Evolutionary conservation across 805 yeast genomes (phyloP), one percentile per base, ranked within the genome.

Genomic region (Nakazawaea ishiwadae): DNA sequence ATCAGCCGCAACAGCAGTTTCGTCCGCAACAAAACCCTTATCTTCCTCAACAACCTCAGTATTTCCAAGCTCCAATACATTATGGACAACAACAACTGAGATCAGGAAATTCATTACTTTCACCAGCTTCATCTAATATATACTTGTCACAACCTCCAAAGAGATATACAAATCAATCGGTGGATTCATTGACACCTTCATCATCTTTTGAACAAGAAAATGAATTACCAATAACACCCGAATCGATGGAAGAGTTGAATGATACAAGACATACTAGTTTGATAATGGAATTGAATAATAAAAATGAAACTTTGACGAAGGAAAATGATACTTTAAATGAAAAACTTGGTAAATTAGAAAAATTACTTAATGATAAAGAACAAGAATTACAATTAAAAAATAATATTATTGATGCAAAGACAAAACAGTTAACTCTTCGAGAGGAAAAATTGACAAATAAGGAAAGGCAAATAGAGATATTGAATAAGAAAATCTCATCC

Each of bases 161-260:
- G 12, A 31, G 19, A 21, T n/a, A 26, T 11, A 15, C 5, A 4
- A 26, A 14, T 14, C 32, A 10, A 11, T 26, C 32, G 5, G 5
- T n/a, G 5, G 27, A 21, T 11, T 39, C 37, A 8, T 19, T 24
- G 16, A 39, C 42, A 2, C 37, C 37, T 10, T 31, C 37, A 4
- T 15, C 40, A 15, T 20, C 18, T 5, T 31, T 16, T 18, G 37
- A 17, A 8, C 11, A 6, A 11, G 26, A 20, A 5, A 14, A 17
- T n/a, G 37, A 35, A 15, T 31, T 41, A 10, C 44, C 44, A 10
- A 31, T 37, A 7, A 41, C 44, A 9, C 44, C 44, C 3, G 44
- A 41, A 17, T 40, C 44, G 2, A 21, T 35, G 21, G 36, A 36
- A 11, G 31, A 21, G 4, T 20, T 23, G 26, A 23, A 21, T 11